These are phyloP conservation scores for Tulasnella sp. DNA, from an alignment of 768 basidiomycete species.

Conservation along the genomic window DNA sequence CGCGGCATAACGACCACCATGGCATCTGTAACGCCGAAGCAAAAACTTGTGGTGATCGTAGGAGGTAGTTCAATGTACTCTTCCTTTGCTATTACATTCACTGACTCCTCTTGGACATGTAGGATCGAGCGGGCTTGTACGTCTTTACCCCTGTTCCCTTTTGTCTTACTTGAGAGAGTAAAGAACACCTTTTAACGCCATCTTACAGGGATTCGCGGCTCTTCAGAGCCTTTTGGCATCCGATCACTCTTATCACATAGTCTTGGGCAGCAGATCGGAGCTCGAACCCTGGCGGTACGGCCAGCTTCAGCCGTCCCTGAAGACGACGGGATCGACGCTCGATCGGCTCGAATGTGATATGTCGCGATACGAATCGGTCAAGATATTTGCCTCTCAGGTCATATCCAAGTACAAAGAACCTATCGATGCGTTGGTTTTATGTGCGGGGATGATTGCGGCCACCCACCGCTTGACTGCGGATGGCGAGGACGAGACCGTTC, in stretches of 20 bases:
- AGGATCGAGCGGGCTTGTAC: neutral
- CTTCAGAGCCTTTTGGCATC: conserved; percentile 2
- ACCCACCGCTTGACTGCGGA: conserved; percentile 1
- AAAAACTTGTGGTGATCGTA: too few species aligned
- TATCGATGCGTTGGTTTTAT: conserved; percentile 16
- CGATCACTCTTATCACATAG: neutral
- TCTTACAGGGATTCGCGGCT: neutral
- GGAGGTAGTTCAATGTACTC: too few species aligned
- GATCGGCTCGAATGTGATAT: conserved; percentile 14
- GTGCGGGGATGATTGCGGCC: conserved; percentile 15
- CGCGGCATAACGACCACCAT: too few species aligned
- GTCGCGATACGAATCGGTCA: conserved; percentile 9
- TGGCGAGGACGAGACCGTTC: conserved; percentile 18
- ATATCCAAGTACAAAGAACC: conserved; percentile 8
- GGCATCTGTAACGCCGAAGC: too few species aligned
- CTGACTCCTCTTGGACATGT: neutral
- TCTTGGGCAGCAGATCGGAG: conserved; percentile 6
- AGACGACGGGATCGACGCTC: conserved; percentile 6
- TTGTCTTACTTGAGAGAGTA: too few species aligned
- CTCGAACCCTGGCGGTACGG: neutral
- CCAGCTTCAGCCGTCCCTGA: conserved; percentile 9
- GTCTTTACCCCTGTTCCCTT: neutral
- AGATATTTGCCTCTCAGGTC: conserved; percentile 6
- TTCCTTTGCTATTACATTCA: neutral
- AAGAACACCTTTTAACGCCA: neutral